phyloP scores from a whole-genome alignment of 306 rosid genomes.

The Heteromeles arbutifolia region DNA sequence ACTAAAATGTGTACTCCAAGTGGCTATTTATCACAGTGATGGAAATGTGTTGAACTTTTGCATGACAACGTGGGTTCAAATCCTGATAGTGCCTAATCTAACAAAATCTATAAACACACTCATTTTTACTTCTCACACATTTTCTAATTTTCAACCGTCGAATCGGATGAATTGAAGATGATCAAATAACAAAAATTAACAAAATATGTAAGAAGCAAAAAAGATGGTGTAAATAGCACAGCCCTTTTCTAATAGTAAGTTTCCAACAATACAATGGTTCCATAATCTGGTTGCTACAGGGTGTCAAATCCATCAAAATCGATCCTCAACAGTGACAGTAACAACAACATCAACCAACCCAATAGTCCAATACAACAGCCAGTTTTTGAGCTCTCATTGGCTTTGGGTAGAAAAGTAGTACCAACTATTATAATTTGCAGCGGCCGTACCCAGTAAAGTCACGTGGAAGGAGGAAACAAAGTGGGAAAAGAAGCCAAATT shows the following conservation, averaged over 20 bases:
- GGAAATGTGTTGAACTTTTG: too few species aligned
- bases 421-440: conserved; percentile 8
- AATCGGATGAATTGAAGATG: accelerated
- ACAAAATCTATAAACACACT: too few species aligned
- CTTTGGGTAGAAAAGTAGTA: neutral
- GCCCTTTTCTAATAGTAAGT: too few species aligned
- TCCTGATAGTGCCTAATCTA: too few species aligned
- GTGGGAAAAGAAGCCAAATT: conserved; percentile 23
- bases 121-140: too few species aligned
- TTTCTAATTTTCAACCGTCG: too few species aligned
- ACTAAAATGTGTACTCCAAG: too few species aligned
- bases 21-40: too few species aligned
- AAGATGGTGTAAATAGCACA: too few species aligned
- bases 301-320: conserved; percentile 54
- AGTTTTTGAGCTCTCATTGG: conserved; percentile 31
- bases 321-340: neutral
- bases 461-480: conserved; percentile 51
- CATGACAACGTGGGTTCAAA: too few species aligned
- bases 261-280: neutral
- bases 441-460: conserved; percentile 33
- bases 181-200: too few species aligned
- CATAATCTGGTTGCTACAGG: neutral
- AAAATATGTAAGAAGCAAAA: too few species aligned
- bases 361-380: conserved; percentile 14
- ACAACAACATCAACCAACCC: neutral